phyloP scores from a whole-genome alignment of 768 basidiomycete species.

The Strobilomyces echinocephalus region DNA sequence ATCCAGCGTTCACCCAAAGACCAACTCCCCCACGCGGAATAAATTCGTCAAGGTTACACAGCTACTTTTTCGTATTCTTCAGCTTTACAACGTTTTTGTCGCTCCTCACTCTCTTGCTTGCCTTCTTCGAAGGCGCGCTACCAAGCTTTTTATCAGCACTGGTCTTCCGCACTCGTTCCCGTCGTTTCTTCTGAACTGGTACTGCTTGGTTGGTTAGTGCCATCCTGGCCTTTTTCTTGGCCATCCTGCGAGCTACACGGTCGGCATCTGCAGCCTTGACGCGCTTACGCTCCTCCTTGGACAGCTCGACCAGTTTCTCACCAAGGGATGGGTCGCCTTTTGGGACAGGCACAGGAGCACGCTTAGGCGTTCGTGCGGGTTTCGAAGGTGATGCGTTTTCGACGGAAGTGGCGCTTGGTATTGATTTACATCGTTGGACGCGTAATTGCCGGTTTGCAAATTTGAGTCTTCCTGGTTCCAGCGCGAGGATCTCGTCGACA shows the following conservation, averaged over 20 bases:
- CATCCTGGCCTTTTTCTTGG: slow-evolving; percentile 81
- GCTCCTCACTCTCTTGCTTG: slow-evolving; percentile 48
- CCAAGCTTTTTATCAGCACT: slow-evolving; percentile 21
- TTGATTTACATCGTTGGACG: slow-evolving; percentile 85
- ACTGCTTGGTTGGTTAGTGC: slow-evolving; percentile 41
- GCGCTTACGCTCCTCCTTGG: slow-evolving; percentile 83
- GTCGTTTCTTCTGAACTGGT: slow-evolving; percentile 37
- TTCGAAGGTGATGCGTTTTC: slow-evolving; percentile 7
- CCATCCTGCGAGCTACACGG: slow-evolving; percentile 76
- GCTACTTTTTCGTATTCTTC: slow-evolving; percentile 56
- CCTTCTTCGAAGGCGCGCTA: slow-evolving; percentile 18
- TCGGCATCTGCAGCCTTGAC: slow-evolving; percentile 76
- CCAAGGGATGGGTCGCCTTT: slow-evolving; percentile 84
- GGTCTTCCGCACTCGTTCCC: slow-evolving; percentile 46
- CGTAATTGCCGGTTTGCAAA: slow-evolving; percentile 92
- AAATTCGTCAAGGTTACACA: neutral
- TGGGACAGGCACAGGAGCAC: slow-evolving; percentile 33
- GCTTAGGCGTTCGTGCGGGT: neutral
- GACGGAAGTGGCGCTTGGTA: slow-evolving; percentile 37
- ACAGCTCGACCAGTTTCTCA: slow-evolving; percentile 66
- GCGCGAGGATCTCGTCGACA: slow-evolving; percentile 86
- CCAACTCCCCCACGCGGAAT: neutral
- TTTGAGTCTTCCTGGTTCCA: slow-evolving; percentile 73
- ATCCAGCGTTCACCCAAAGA: neutral
- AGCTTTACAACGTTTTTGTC: slow-evolving; percentile 50